phyloP scores from a whole-genome alignment of 768 basidiomycete species.

The Mycena albidolilacea region DNA sequence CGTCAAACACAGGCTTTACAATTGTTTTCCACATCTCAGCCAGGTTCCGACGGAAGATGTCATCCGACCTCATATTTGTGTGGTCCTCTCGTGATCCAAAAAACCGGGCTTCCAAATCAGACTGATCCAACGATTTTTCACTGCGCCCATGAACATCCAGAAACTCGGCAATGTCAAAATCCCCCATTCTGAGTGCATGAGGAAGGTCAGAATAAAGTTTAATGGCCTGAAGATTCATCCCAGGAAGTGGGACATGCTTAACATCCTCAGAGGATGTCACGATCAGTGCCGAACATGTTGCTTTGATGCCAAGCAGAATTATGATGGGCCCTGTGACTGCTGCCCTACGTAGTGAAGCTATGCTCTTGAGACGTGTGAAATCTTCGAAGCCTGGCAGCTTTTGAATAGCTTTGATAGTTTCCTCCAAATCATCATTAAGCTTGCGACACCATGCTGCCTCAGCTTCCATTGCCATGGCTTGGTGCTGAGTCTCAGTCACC shows the following conservation, averaged over 20 bases:
- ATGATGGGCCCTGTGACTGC: slow-evolving; percentile 27
- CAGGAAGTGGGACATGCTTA: slow-evolving; percentile 9
- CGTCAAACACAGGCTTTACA: slow-evolving; percentile 16
- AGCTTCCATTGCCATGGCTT: too few species aligned
- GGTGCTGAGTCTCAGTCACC: too few species aligned
- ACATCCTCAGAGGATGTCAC: slow-evolving; percentile 1
- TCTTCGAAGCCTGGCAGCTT: slow-evolving; percentile 39
- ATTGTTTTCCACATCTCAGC: slow-evolving; percentile 14
- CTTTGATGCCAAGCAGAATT: slow-evolving; percentile 30
- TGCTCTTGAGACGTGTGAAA: slow-evolving; percentile 39
- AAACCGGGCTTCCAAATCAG: too few species aligned
- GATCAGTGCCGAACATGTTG: slow-evolving; percentile 33
- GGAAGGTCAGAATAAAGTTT: too few species aligned
- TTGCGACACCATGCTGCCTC: slow-evolving; percentile 31
- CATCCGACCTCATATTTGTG: too few species aligned
- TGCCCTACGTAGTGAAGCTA: not conserved
- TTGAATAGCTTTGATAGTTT: slow-evolving; percentile 34
- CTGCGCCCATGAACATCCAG: too few species aligned
- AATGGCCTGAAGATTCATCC: not conserved
- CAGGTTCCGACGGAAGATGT: not conserved
- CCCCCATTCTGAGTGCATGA: too few species aligned
- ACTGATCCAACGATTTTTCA: too few species aligned
- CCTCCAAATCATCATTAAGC: slow-evolving; percentile 42
- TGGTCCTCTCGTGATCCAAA: too few species aligned
- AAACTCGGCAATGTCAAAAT: too few species aligned